A percentile compares a stretch with the other conserved stretches of the same genome.
These are phyloP conservation scores for Friedmanniomyces simplex DNA, from an alignment of 495 filamentous ascomycete species.

Conservation along the genomic window DNA sequence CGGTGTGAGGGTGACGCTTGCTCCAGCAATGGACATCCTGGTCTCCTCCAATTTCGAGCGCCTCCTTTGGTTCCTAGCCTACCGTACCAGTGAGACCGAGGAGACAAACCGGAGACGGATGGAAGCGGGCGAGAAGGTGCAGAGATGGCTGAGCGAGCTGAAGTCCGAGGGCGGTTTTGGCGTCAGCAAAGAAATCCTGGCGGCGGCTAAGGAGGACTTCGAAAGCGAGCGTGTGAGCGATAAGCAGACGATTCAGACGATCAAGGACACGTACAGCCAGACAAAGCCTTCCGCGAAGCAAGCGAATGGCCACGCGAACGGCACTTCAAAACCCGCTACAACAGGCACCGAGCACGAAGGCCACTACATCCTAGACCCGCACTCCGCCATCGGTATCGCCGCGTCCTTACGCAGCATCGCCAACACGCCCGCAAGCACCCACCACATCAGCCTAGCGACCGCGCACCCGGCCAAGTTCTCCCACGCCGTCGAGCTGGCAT, in stretches of 20 bases:
- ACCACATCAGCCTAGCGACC: conserved; percentile 75
- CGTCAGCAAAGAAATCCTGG: conserved; percentile 57
- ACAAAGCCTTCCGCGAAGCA: conserved; percentile 13
- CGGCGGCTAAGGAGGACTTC: conserved; percentile 55
- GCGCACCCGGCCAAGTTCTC: conserved; percentile 93
- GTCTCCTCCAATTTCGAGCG: conserved; percentile 94
- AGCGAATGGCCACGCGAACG: conserved; percentile 13
- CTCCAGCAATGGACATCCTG: conserved; percentile 93
- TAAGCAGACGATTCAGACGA: conserved; percentile 62
- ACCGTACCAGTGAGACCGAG: conserved; percentile 38
- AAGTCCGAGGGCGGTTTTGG: conserved; percentile 73
- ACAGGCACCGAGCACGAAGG: conserved; percentile 30
- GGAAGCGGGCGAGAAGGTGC: conserved; percentile 51
- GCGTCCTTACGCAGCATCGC: conserved; percentile 55
- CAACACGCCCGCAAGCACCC: conserved; percentile 32
- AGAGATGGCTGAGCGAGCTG: conserved; percentile 59
- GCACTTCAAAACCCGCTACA: conserved; percentile 26
- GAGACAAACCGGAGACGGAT: conserved; percentile 32
- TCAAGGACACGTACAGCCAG: conserved; percentile 51
- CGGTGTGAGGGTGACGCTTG: conserved; percentile 75
- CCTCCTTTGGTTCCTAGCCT: conserved; percentile 84
- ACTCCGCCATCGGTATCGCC: conserved; percentile 75
- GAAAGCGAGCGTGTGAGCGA: conserved; percentile 76
- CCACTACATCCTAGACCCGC: conserved; percentile 80
- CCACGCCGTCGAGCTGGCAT: conserved; percentile 61